Evolutionary conservation across 2,329 filamentous ascomycete genomes (phyloP), one percentile per base, ranked within the genome.

Genomic region (Fusarium verrucosum): DNA sequence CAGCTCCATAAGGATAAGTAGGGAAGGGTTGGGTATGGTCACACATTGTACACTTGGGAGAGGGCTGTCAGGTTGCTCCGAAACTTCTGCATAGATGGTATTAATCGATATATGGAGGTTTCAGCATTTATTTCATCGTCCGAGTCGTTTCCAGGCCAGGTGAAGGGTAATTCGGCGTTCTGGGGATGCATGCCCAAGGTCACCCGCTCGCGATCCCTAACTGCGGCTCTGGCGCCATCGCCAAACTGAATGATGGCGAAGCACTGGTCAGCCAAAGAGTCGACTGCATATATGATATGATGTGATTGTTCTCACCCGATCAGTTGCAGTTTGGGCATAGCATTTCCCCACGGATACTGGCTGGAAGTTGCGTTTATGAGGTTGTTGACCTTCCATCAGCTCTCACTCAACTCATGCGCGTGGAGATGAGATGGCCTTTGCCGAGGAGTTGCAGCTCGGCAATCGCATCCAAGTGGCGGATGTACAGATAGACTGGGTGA

Each of bases 31-130:
- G 28, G 33, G 35, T 30, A 47, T 41, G 28, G 38, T 50, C 73
- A 32, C 70, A 85, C 83, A 70, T 88, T 87, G 71, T 83, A 83
- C 37, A 74, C 75, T 62, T 87, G 85, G 1, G 86, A 88, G 13
- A 89, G 75, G 2, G 81, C 82, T 3, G 85, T 87, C 53, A 88
- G 75, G 60, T 88, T 88, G 60, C 84, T 80, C 16, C 86, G 79
- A 65, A 76, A 82, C 16, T 60, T 55, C 36, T 80, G 77, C 67
- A 76, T 75, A 36, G 66, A 69, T 4, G 76, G 76, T 30, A 78
- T 62, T 14, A 71, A 55, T 20, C 60, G 63, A 37, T 73, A 75
- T 23, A 76, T 73, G 16, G 74, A 76, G 5, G 36, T 59, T 22
- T 28, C 40, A 19, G 37, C 35, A 7, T 64, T 58, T 10, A 54